Evolutionary conservation across 179 eudicot species (phyloP).

Genomic region (Beta lomatogona): DNA sequence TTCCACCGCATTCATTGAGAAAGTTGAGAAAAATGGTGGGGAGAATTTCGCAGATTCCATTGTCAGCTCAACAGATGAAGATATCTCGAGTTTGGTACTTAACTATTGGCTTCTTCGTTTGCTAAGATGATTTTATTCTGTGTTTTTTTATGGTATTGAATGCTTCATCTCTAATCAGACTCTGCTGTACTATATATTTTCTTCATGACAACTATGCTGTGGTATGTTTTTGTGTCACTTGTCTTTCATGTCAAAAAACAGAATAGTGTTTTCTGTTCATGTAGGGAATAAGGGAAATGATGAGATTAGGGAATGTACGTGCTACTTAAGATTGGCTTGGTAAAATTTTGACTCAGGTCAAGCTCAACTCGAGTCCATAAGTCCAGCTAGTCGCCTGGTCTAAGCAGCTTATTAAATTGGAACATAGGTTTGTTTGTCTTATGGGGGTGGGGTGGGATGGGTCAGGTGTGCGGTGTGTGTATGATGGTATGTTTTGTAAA

Average conservation of each 20-base stretch:
- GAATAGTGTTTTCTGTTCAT: too few relatives aligned
- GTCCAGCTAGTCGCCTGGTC: neutral
- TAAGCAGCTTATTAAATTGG: neutral
- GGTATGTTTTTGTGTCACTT: too few relatives aligned
- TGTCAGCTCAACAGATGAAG: constrained; percentile 48
- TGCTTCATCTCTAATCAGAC: neutral
- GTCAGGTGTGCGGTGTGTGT: too few relatives aligned
- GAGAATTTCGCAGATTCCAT: constrained; percentile 43
- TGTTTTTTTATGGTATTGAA: neutral
- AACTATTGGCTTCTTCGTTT: neutral
- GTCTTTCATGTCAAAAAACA: too few relatives aligned
- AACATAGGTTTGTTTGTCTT: neutral
- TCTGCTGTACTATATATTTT: neutral
- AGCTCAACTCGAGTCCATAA: neutral
- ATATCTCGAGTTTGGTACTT: constrained; percentile 76
- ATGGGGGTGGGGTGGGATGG: too few relatives aligned
- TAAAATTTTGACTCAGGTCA: neutral
- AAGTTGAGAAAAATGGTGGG: constrained; percentile 54
- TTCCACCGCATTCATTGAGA: constrained; percentile 56
- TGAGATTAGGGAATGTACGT: too few relatives aligned
- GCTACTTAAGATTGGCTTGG: neutral
- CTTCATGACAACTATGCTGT: too few relatives aligned
- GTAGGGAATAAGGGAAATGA: too few relatives aligned
- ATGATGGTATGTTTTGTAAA: too few relatives aligned
- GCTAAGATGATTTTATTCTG: neutral